These are phyloP conservation scores for Ceratobasidium sp. DNA, from an alignment of 1,284 basidiomycete genomes.

Conservation along the genomic window DNA sequence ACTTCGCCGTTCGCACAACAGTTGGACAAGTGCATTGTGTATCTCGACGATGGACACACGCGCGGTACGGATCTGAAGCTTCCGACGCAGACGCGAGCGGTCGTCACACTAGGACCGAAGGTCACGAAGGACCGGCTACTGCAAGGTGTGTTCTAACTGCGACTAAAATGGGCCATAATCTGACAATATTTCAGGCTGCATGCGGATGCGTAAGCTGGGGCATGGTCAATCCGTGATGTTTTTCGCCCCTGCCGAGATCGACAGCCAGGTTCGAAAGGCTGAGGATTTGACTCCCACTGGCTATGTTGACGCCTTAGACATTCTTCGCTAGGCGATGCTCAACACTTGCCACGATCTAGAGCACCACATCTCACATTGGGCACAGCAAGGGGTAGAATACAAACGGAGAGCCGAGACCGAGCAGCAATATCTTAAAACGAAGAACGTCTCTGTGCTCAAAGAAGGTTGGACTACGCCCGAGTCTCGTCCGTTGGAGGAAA, in stretches of 20 bases:
- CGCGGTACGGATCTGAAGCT: constrained; percentile 68
- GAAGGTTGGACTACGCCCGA: constrained; percentile 57
- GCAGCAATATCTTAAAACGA: neutral
- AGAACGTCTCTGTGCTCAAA: constrained; percentile 45
- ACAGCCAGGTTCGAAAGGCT: constrained; percentile 55
- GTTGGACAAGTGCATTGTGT: constrained; percentile 61
- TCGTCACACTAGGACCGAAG: constrained; percentile 65
- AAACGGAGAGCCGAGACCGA: constrained; percentile 52
- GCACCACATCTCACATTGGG: constrained; percentile 39
- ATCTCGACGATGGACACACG: constrained; percentile 69
- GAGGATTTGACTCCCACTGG: neutral
- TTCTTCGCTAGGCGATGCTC: constrained; percentile 40
- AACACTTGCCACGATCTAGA: constrained; percentile 39
- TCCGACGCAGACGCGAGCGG: constrained; percentile 59
- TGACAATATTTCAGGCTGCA: constrained; percentile 55
- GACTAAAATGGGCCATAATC: neutral
- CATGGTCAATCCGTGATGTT: constrained; percentile 63
- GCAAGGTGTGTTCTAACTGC: constrained; percentile 58
- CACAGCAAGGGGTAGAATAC: constrained; percentile 61
- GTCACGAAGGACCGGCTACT: constrained; percentile 65
- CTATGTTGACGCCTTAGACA: constrained; percentile 9
- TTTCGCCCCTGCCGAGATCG: constrained; percentile 62
- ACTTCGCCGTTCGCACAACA: constrained; percentile 60
- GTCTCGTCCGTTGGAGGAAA: constrained; percentile 55
- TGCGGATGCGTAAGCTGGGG: constrained; percentile 65